Evolutionary conservation across 2,329 filamentous ascomycete species (phyloP).

Genomic region (Microdochium paspali): DNA sequence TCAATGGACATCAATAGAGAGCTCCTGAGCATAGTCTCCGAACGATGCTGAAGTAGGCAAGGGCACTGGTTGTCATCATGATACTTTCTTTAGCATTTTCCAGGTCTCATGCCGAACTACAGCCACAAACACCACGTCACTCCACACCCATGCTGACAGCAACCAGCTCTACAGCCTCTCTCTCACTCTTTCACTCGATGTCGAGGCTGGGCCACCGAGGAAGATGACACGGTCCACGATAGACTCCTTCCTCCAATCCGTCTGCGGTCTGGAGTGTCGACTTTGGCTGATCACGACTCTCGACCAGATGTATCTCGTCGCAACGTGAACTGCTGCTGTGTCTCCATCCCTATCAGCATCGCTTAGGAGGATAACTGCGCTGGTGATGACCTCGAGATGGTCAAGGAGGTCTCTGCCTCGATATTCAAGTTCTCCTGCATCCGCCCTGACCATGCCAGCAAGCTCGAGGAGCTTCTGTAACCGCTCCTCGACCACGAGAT

Average conservation of each 20-base stretch:
- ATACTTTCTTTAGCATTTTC: too few species aligned
- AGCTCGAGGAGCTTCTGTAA: neutral
- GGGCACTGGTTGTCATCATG: too few species aligned
- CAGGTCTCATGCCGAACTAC: too few species aligned
- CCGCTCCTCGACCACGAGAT: neutral
- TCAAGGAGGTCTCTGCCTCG: conserved; percentile 1
- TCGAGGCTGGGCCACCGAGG: neutral
- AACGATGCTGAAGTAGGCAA: too few species aligned
- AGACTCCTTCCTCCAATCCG: neutral
- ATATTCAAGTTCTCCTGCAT: neutral
- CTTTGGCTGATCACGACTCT: neutral
- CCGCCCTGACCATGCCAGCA: neutral
- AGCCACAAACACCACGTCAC: too few species aligned
- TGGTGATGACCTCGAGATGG: neutral
- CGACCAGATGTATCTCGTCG: neutral
- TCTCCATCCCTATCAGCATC: neutral
- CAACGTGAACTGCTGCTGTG: neutral
- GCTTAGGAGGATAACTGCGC: neutral
- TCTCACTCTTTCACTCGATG: neutral
- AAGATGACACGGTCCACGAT: neutral
- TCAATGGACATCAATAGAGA: too few species aligned
- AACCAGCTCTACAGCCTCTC: neutral
- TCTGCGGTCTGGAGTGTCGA: neutral
- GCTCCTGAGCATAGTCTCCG: too few species aligned
- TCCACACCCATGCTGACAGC: too few species aligned